Percentiles rank a stretch among this genome's conserved stretches.
These are phyloP conservation scores for Carallia brachiata DNA, from an alignment of 345 rosid species.

Conservation along the genomic window DNA sequence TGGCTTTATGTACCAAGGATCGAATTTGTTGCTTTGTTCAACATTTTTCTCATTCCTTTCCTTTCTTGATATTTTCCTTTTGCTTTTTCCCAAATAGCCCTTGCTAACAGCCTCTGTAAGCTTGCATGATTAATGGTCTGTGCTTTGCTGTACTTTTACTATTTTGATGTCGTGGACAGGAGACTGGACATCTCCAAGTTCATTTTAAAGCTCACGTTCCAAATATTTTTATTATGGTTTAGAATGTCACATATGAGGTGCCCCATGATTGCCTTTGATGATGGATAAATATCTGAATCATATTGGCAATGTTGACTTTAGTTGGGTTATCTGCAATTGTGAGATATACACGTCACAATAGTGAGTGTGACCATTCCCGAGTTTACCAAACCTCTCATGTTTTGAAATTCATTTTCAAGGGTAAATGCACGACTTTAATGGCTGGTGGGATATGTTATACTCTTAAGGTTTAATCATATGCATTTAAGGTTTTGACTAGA, in stretches of 20 bases:
- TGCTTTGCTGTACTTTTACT: not conserved
- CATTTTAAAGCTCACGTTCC: not conserved
- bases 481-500: too few relatives aligned
- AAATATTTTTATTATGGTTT: not conserved
- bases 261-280: not conserved
- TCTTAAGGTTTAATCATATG: too few relatives aligned
- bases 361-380: not conserved
- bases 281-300: not conserved
- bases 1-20: slow-evolving; percentile 34
- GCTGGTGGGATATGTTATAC: too few relatives aligned
- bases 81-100: not conserved
- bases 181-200: not conserved
- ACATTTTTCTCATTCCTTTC: not conserved
- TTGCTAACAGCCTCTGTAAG: not conserved
- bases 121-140: not conserved
- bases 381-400: not conserved
- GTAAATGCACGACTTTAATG: too few relatives aligned
- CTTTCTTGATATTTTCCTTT: slow-evolving; percentile 12
- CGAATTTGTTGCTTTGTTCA: slow-evolving; percentile 23
- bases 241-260: slow-evolving; percentile 1
- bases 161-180: slow-evolving; percentile 1
- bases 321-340: not conserved
- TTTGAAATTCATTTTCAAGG: too few relatives aligned
- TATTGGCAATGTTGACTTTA: not conserved
- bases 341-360: not conserved